Percentiles rank a stretch among this genome's conserved stretches.
Conservation (phyloP, 2,329 filamentous ascomycete genomes). For the Hansfordia pulvinata region DNA sequence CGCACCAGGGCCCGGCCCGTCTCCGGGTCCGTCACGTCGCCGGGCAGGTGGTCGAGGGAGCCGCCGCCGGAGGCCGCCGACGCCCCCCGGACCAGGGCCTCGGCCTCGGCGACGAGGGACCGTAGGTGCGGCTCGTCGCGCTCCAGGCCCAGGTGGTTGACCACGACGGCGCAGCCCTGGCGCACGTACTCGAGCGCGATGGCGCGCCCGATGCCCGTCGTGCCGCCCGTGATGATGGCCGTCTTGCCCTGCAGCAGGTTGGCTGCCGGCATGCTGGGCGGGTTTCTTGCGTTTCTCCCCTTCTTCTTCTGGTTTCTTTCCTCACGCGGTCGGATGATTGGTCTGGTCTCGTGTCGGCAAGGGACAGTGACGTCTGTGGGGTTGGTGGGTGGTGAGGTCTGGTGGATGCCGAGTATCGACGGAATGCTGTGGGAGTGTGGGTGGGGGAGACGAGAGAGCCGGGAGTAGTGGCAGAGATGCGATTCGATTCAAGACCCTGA, state of each 20-base stretch:
- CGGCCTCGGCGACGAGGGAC: slow-evolving; percentile 37
- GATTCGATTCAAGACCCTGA: too few species aligned
- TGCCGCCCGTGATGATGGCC: slow-evolving; percentile 76
- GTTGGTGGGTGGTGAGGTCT: too few species aligned
- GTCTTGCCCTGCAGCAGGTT: slow-evolving; percentile 60
- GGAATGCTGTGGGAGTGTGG: too few species aligned
- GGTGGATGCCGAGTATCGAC: too few species aligned
- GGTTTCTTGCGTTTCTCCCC: slow-evolving; percentile 1
- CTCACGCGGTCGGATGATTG: too few species aligned
- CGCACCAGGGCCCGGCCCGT: slow-evolving; percentile 57
- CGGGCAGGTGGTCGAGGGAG: slow-evolving; percentile 51
- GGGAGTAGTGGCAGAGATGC: too few species aligned
- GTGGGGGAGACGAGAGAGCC: too few species aligned
- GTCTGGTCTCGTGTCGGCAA: too few species aligned
- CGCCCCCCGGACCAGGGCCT: slow-evolving; percentile 26
- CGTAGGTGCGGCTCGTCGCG: slow-evolving; percentile 36
- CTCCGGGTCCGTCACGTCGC: slow-evolving; percentile 64
- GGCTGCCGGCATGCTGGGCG: slow-evolving; percentile 23
- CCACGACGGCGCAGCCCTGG: slow-evolving; percentile 65
- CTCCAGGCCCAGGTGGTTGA: slow-evolving; percentile 61
- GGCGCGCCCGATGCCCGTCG: slow-evolving; percentile 76
- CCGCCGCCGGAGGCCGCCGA: slow-evolving; percentile 39
- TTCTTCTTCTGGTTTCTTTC: too few species aligned
- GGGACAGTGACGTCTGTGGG: too few species aligned
- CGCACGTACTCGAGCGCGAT: slow-evolving; percentile 68